Conservation (phyloP, 164 flowering plant genomes). For the Protea cynaroides region DNA sequence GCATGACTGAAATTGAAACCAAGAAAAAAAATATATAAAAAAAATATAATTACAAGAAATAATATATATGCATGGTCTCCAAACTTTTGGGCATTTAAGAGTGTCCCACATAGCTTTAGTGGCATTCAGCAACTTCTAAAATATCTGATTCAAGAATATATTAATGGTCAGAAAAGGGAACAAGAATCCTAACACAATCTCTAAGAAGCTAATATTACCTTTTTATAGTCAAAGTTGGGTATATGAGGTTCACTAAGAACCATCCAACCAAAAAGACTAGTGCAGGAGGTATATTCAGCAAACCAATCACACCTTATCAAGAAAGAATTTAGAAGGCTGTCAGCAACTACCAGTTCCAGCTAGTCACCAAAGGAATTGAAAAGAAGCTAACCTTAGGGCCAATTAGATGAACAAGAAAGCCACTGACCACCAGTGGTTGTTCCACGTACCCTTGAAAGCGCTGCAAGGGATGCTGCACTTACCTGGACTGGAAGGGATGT, state of each 20-base stretch:
- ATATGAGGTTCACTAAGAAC: conserved; percentile 51
- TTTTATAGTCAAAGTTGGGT: conserved; percentile 48
- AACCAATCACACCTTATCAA: conserved; percentile 75
- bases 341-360: neutral
- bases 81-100: conserved; percentile 63
- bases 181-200: neutral
- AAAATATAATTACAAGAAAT: no score
- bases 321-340: neutral
- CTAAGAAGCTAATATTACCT: conserved; percentile 34
- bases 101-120: conserved; percentile 75
- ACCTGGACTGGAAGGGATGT: no score
- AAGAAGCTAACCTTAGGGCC: conserved; percentile 68
- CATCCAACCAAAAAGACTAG: conserved; percentile 60
- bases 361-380: neutral
- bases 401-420: conserved; percentile 72
- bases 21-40: no score
- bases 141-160: conserved; percentile 37
- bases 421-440: no score
- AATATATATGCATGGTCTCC: conserved; percentile 93
- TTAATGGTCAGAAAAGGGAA: conserved; percentile 2
- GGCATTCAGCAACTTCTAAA: conserved; percentile 59
- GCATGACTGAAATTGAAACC: no score
- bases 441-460: no score
- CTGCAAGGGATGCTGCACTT: no score
- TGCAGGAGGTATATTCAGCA: conserved; percentile 63